Evolutionary conservation across 2,329 filamentous ascomycete species (phyloP).

Genomic region (Colletotrichum melonis): DNA sequence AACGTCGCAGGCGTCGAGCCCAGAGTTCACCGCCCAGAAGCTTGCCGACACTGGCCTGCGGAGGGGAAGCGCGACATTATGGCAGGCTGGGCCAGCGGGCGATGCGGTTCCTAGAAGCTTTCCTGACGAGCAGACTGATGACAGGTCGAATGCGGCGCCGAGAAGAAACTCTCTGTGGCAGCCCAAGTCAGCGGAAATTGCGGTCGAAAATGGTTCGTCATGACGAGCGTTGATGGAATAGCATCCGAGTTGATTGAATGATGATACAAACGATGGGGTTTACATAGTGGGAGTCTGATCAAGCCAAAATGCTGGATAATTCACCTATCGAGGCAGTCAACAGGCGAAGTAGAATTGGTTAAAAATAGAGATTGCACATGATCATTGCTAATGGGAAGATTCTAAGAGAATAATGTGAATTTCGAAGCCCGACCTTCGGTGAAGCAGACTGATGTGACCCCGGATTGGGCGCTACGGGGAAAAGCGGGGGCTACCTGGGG

Average conservation of each 20-base stretch:
- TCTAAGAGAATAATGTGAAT: no score
- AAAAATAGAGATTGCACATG: not conserved
- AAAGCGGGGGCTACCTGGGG: not conserved
- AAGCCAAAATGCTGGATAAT: not conserved
- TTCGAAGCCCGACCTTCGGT: not conserved
- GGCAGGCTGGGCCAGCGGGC: constrained; percentile 3
- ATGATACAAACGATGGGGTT: not conserved
- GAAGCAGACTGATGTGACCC: not conserved
- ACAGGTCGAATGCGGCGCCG: not conserved
- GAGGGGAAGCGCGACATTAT: constrained; percentile 21
- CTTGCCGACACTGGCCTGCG: constrained; percentile 11
- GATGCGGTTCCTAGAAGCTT: constrained; percentile 19
- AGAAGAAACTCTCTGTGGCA: constrained; percentile 17
- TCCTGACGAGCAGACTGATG: not conserved
- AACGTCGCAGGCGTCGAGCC: constrained; percentile 19
- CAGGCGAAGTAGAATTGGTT: not conserved
- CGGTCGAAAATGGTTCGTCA: not conserved
- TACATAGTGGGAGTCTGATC: not conserved
- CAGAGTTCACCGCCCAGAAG: constrained; percentile 23
- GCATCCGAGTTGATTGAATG: not conserved
- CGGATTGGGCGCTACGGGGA: not conserved
- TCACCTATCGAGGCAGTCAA: not conserved
- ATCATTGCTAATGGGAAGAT: not conserved
- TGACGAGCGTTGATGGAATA: not conserved
- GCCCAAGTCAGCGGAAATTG: constrained; percentile 7